A percentile compares a stretch with the other conserved stretches of the same genome.
These are phyloP conservation scores for Diaporthe citri DNA, from an alignment of 2,329 filamentous ascomycete genomes.

Conservation along the genomic window DNA sequence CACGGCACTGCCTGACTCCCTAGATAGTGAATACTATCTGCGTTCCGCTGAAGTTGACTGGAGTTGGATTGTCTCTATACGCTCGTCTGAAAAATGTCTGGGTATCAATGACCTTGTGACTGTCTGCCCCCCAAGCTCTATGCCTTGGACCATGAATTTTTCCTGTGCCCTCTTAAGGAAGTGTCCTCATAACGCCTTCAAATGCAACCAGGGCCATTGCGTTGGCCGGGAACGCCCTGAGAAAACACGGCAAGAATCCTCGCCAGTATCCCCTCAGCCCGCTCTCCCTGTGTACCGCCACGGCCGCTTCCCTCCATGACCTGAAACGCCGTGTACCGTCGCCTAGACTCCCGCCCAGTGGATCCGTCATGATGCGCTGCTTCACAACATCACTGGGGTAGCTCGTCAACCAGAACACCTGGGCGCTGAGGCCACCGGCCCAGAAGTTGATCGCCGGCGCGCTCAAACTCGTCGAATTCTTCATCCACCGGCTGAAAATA, in stretches of 20 bases:
- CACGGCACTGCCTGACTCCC: not conserved
- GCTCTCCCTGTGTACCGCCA: constrained; percentile 79
- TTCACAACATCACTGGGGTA: constrained; percentile 96
- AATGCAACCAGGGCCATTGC: constrained; percentile 94
- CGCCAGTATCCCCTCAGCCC: constrained; percentile 90
- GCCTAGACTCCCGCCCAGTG: constrained; percentile 76
- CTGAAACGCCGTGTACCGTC: constrained; percentile 78
- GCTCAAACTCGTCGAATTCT: constrained; percentile 76
- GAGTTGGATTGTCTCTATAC: constrained; percentile 16
- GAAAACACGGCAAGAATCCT: constrained; percentile 92
- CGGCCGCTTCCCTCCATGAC: constrained; percentile 84
- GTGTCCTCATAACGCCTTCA: constrained; percentile 85
- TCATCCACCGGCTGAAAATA: constrained; percentile 78
- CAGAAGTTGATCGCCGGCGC: constrained; percentile 93
- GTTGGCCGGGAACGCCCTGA: constrained; percentile 95
- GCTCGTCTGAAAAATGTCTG: constrained; percentile 23
- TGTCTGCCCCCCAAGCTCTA: not conserved
- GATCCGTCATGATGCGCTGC: constrained; percentile 97
- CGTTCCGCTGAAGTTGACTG: constrained; percentile 20
- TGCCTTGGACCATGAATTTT: not conserved
- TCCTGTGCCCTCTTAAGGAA: constrained; percentile 53
- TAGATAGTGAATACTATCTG: constrained; percentile 36
- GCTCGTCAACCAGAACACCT: constrained; percentile 93
- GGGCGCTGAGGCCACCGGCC: constrained; percentile 92
- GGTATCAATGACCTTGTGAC: constrained; percentile 29